phyloP scores from a whole-genome alignment of 106 monocot genomes.

The Platanthera zijinensis region DNA sequence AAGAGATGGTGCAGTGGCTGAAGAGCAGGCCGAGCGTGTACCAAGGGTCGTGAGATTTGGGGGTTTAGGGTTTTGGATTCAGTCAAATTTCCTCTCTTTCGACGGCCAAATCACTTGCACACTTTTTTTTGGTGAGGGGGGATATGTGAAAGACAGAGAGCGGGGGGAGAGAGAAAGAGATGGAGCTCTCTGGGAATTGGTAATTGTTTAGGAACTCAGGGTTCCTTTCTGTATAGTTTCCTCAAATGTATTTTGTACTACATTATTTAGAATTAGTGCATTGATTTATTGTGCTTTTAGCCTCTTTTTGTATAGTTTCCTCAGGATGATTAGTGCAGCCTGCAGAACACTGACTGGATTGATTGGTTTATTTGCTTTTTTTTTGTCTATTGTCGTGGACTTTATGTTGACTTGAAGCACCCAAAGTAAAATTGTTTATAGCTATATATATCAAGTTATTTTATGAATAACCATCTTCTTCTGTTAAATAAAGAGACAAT shows the following conservation, averaged over 20 bases:
- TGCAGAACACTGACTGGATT: too few relatives aligned
- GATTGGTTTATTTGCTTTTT: too few relatives aligned
- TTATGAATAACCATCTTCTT: too few relatives aligned
- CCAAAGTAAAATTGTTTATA: too few relatives aligned
- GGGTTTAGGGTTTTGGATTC: slow-evolving; percentile 3
- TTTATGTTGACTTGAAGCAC: too few relatives aligned
- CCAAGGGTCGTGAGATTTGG: slow-evolving; percentile 35
- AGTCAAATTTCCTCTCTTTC: not conserved
- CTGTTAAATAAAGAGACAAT: too few relatives aligned
- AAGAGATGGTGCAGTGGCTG: slow-evolving; percentile 80
- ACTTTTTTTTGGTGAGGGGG: not conserved
- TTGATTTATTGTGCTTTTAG: slow-evolving; percentile 1
- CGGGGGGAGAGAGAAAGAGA: not conserved
- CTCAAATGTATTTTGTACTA: slow-evolving; percentile 16
- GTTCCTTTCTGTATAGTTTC: slow-evolving; percentile 13
- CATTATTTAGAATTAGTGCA: slow-evolving; percentile 9
- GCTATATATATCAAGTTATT: too few relatives aligned
- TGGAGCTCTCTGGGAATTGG: not conserved
- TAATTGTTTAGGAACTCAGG: slow-evolving; percentile 16
- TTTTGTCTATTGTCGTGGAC: too few relatives aligned
- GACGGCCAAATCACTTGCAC: not conserved
- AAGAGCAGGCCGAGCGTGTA: slow-evolving; percentile 49
- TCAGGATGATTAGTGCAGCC: too few relatives aligned
- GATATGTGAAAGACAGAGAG: not conserved
- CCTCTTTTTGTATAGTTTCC: too few relatives aligned